Base-by-base conservation (phyloP, 2,329 filamentous ascomycete genomes). In the Coniella lustricola region DNA sequence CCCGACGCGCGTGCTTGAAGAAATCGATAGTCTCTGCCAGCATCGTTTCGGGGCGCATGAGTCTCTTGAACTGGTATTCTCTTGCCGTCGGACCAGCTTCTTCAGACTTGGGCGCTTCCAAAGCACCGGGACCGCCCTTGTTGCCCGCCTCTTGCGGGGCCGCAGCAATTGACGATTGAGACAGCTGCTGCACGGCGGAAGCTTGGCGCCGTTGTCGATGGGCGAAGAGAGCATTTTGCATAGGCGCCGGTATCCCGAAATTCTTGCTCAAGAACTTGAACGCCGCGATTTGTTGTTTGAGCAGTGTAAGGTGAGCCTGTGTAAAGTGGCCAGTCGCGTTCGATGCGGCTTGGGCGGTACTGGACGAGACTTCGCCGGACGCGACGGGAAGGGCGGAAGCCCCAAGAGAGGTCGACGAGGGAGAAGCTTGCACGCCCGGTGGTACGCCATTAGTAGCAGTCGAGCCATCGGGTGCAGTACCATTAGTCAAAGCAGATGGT, bases 251-350 rank as follows among this genome's bases (percentile, higher is more conserved):
- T 3, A 97, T 81, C 1, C 90, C 85, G 13, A 85, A 75, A 57
- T 95, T 95, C 66, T 93, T 94, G 4, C 87, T 85, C 3, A 98
- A 74, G 56, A 90, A 77, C 67, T 94, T 94, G 69, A 96, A 97
- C 0, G 91, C 90, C 58, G 85, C 77, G 44, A 97, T 95, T 64
- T 98, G 93, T 56, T 87, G 84, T 52, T 88, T 78, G 9, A 98
- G 71, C 37, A 87, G 80, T 20, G 77, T 75, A 39, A 95, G 71
- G 64, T 98, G 93, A 49, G 93, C 86, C 20, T 79, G 77, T 12
- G 82, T 84, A 63, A 95, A 90, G 53, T 82, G 82, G 44, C 76
- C 67, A 41, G 52, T 62, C 54, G 44, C 57, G 8, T 53, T 51
- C 25, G 60, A 53, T n/a, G 64, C 55, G 17, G 60, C 57, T n/a